Percentiles rank a stretch among this genome's conserved stretches.
These are phyloP conservation scores for Triticum dicoccoides DNA, from an alignment of 176 grass and related monocot genomes.

Conservation along the genomic window DNA sequence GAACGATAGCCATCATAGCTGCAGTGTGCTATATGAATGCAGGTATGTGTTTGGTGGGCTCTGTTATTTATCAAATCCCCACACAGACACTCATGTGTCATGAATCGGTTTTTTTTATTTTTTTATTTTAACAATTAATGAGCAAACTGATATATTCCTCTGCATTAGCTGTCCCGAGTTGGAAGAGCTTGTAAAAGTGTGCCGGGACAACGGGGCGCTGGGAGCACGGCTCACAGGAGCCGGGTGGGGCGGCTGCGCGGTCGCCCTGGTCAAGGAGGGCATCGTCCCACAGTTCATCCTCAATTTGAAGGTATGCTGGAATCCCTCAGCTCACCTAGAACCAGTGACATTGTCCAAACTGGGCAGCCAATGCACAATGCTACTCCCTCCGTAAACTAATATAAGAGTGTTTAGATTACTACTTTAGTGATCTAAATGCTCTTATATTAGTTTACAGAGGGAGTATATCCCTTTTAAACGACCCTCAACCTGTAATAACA, in stretches of 20 bases:
- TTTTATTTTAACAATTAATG: too few relatives aligned
- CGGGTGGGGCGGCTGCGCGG: constrained; percentile 91
- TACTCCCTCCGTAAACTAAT: too few relatives aligned
- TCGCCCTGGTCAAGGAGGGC: constrained; percentile 83
- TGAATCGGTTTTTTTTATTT: too few relatives aligned
- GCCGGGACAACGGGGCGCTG: constrained; percentile 74
- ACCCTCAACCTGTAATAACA: neutral
- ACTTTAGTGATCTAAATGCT: too few relatives aligned
- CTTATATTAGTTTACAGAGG: too few relatives aligned
- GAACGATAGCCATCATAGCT: constrained; percentile 91
- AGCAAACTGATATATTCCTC: neutral
- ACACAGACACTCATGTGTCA: neutral
- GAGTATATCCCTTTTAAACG: neutral
- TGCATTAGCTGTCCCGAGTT: constrained; percentile 76
- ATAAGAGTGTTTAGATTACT: too few relatives aligned
- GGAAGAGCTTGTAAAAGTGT: constrained; percentile 92
- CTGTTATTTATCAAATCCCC: neutral
- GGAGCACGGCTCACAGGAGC: constrained; percentile 95
- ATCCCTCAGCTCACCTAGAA: neutral
- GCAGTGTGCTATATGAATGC: constrained; percentile 94
- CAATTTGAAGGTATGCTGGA: constrained; percentile 67
- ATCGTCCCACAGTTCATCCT: constrained; percentile 89
- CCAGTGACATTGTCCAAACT: neutral
- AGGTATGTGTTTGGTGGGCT: constrained; percentile 44
- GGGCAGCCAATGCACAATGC: neutral